phyloP scores from a whole-genome alignment of 2,329 filamentous ascomycete genomes.

The Pestalotiopsis sp. region DNA sequence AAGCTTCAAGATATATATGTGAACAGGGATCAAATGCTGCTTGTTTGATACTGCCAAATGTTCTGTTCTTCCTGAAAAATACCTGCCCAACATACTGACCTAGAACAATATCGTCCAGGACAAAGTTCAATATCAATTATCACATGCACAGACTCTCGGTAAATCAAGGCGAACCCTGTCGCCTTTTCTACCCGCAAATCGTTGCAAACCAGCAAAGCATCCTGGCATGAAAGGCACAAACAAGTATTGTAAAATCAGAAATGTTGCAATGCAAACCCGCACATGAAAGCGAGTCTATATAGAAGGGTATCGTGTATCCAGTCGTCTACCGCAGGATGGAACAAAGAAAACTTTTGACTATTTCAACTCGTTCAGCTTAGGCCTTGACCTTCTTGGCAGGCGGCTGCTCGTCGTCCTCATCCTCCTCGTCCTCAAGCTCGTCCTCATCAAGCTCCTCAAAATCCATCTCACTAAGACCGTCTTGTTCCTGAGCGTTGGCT shows the following conservation, averaged over 20 bases:
- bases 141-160: too few species aligned
- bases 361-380: background rate
- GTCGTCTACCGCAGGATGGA: background rate
- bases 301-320: constrained; percentile 9
- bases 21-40: too few species aligned
- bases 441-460: constrained; percentile 49
- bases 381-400: constrained; percentile 17
- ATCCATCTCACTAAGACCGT: constrained; percentile 54
- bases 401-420: constrained; percentile 13
- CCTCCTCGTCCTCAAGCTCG: constrained; percentile 25
- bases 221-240: background rate
- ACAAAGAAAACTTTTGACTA: background rate
- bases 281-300: background rate
- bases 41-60: too few species aligned
- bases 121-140: too few species aligned
- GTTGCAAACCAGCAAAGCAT: background rate
- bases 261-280: background rate
- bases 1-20: too few species aligned
- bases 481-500: constrained; percentile 54
- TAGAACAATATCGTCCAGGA: too few species aligned
- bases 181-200: too few species aligned
- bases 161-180: too few species aligned
- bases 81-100: too few species aligned
- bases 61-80: too few species aligned
- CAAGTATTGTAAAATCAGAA: background rate